Evolutionary conservation across 805 yeast species (phyloP), one percentile per base, ranked within the genome.

Genomic region (Ogataea trehalophila): DNA sequence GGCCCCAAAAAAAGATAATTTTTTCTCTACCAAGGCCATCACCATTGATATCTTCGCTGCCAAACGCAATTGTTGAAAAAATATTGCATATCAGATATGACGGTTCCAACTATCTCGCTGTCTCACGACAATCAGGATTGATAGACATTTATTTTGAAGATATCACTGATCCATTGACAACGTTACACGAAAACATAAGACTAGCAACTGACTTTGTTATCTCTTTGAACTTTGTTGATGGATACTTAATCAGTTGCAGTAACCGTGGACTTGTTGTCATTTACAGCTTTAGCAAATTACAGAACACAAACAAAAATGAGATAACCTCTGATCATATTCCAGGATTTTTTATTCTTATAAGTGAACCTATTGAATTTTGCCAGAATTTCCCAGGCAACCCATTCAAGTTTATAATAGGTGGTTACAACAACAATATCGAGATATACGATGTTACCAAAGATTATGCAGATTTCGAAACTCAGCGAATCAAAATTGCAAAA

Each of bases 201-300:
- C 41, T 50, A 34, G 42, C 45, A 1, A 45, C 56, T 17, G 63
- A 59, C 45, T 58, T 46, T 39, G 31, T 59, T 8, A 55, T 57
- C n/a, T 49, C 61, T 7, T 44, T 59, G 14, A 47, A 49, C 26
- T 55, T 43, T 33, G 45, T 43, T n/a, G 48, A 52, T 20, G 53
- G 44, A 22, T 50, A 46, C 36, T 43, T 59, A 13, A 49, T 53
- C 31, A 47, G 59, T 37, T 59, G 63, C 50, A 53, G 59, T 34
- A 59, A 58, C 40, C 38, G 63, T 6, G 63, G 63, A 6, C 48
- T 58, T 23, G 45, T 59, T 9, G 43, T 57, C 2, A 50, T 59
- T 5, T 49, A 58, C 43, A 49, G 58, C 42, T 39, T 59, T n/a
- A 36, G 41, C 22, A 45, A 40, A n/a, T 33, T 55, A 22, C 14